Conservation (phyloP, 495 filamentous ascomycete species). For the Daldinia vernicosa region DNA sequence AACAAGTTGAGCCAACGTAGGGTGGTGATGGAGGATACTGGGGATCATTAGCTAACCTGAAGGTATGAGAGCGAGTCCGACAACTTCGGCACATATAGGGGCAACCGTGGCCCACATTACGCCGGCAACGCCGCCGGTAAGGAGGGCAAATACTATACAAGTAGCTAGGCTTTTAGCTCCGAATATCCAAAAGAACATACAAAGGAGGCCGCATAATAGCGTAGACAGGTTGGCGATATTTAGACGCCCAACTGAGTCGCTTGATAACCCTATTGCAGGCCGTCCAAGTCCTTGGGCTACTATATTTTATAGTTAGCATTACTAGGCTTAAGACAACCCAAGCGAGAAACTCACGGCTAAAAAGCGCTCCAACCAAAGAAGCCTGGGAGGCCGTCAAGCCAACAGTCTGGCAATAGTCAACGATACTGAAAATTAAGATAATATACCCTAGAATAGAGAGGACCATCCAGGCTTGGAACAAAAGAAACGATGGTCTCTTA, state of each 20-base stretch:
- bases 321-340: no score
- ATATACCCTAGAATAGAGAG: conserved; percentile 78
- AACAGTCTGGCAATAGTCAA: conserved; percentile 70
- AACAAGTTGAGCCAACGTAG: background rate
- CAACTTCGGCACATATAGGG: conserved; percentile 80
- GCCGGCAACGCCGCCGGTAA: conserved; percentile 75
- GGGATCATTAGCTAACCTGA: conserved; percentile 53
- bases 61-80: conserved; percentile 76
- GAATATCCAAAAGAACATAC: conserved; percentile 73
- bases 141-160: conserved; percentile 74
- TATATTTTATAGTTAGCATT: conserved; percentile 25
- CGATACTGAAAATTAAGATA: conserved; percentile 75
- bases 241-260: conserved; percentile 72
- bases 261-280: conserved; percentile 72
- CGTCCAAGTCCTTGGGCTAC: conserved; percentile 60
- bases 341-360: conserved; percentile 64
- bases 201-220: conserved; percentile 64
- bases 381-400: conserved; percentile 73
- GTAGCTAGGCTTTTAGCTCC: conserved; percentile 70
- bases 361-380: conserved; percentile 73
- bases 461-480: conserved; percentile 73
- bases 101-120: conserved; percentile 77
- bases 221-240: conserved; percentile 72
- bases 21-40: background rate
- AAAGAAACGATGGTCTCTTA: conserved; percentile 66